Evolutionary conservation across 2,329 filamentous ascomycete genomes (phyloP), one percentile per base, ranked within the genome.

Genomic region (Botrytis porri): DNA sequence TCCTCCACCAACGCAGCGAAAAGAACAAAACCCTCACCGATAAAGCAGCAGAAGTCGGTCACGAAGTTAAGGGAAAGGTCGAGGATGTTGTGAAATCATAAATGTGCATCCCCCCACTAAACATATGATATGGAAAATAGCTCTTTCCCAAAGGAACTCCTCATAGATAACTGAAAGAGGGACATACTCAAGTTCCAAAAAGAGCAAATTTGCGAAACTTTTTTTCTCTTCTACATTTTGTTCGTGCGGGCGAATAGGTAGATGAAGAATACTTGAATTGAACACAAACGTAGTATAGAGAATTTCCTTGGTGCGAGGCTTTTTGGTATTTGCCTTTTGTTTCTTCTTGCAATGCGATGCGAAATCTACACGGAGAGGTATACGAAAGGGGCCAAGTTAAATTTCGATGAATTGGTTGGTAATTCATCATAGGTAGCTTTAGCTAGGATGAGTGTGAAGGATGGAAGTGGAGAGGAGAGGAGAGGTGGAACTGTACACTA

Each of bases 1-100:
- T 89, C 78, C 72, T 88, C 79, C 92, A 90, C 37, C 82, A 86
- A 91, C 78, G 83, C 85, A 77, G 86, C 74, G 83, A 90, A 80
- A 90, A 93, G 84, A 82, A 85, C 48, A 76, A 80, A 69, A 74
- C 77, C 1, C 72, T 77, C n/a, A 75, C 77, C 35, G 74, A 70
- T 6, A 76, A 77, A 14, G 78, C 78, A 67, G 74, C 78, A 6
- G 74, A 71, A 14, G 76, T 69, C 1, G 65, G 65, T 6, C 65
- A 57, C 16, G 48, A 69, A 32, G 65, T 75, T 18, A 73, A 75
- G 32, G 77, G 81, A 76, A 79, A 82, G 64, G 82, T 80, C 71
- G 75, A 82, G 75, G 79, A 79, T 51, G 79, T 76, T 64, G 80
- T 82, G 22, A 82, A 83, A 78, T 73, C 77, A 39, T 77, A 82